Evolutionary conservation across 192 early-diverging fungal species (phyloP).

Genomic region (Gamsiella multidivaricata): DNA sequence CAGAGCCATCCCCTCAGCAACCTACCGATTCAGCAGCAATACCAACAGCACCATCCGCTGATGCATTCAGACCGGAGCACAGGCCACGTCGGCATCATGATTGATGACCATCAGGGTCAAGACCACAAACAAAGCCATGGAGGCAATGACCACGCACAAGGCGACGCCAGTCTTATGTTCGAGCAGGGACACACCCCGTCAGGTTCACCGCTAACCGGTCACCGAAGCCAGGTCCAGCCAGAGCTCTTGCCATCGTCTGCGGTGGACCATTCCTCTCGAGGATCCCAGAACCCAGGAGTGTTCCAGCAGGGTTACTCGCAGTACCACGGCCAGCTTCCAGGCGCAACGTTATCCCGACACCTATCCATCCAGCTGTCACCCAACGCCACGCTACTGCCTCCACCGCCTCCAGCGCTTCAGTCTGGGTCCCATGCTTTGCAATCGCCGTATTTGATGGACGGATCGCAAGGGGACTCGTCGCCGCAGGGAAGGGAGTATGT

Average conservation of each 20-base stretch:
- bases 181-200: slow-evolving; percentile 7
- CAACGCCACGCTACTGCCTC: slow-evolving; percentile 27
- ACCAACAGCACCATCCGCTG: slow-evolving; percentile 5
- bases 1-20: background rate
- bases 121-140: background rate
- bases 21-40: background rate
- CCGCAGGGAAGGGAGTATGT: background rate
- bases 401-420: slow-evolving; percentile 33
- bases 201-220: background rate
- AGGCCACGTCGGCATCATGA: slow-evolving; percentile 48
- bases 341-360: slow-evolving; percentile 39
- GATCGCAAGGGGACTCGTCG: background rate
- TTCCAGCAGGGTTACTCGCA: slow-evolving; percentile 50
- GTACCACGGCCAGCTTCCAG: slow-evolving; percentile 39
- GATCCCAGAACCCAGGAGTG: slow-evolving; percentile 19
- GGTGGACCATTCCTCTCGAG: slow-evolving; percentile 13
- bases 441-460: slow-evolving; percentile 17
- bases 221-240: background rate
- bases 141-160: slow-evolving; percentile 14
- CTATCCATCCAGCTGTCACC: slow-evolving; percentile 50
- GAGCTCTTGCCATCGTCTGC: slow-evolving; percentile 17
- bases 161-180: background rate
- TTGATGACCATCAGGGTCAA: slow-evolving; percentile 29
- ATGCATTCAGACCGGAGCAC: slow-evolving; percentile 19
- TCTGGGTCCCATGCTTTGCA: slow-evolving; percentile 11